A percentile compares a stretch with the other conserved stretches of the same genome.
These are phyloP conservation scores for Vitis hybrid DNA, from an alignment of 177 flowering plant genomes.

Conservation along the genomic window DNA sequence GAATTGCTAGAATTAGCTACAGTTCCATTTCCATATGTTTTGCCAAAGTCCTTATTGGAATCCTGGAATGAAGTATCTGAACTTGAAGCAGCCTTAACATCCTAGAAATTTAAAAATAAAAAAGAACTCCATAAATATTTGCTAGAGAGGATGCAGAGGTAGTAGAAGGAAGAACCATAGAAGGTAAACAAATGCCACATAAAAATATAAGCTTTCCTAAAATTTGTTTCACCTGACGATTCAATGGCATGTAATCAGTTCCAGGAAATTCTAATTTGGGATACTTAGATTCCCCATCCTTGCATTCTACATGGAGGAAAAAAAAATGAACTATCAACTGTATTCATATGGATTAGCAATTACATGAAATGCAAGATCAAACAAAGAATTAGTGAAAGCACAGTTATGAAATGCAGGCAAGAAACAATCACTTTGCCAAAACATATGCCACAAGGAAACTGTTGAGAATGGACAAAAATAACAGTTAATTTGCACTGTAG, in stretches of 20 bases:
- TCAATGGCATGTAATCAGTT: conserved; percentile 47
- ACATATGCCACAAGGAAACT: not conserved
- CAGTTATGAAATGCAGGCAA: too few species aligned
- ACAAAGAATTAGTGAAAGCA: not conserved
- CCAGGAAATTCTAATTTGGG: conserved; percentile 71
- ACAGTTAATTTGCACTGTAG: too few species aligned
- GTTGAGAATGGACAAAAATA: too few species aligned
- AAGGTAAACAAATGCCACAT: not conserved
- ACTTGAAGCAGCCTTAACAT: conserved; percentile 25
- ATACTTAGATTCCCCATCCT: conserved; percentile 61
- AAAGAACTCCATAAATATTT: not conserved
- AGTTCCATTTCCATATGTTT: conserved; percentile 34
- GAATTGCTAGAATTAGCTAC: conserved; percentile 26
- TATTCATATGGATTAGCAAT: not conserved
- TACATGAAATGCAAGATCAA: not conserved
- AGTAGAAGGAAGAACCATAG: not conserved
- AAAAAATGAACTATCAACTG: not conserved
- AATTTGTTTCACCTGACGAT: conserved; percentile 46
- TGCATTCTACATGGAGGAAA: conserved; percentile 46
- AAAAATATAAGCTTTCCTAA: not conserved
- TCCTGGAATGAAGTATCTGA: conserved; percentile 19
- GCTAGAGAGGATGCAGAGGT: not conserved
- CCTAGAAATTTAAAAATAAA: conserved; percentile 25
- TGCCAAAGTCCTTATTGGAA: conserved; percentile 18
- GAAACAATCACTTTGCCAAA: not conserved